Evolutionary conservation across 1,284 basidiomycete genomes (phyloP).

Genomic region (Leucoagaricus sp.): DNA sequence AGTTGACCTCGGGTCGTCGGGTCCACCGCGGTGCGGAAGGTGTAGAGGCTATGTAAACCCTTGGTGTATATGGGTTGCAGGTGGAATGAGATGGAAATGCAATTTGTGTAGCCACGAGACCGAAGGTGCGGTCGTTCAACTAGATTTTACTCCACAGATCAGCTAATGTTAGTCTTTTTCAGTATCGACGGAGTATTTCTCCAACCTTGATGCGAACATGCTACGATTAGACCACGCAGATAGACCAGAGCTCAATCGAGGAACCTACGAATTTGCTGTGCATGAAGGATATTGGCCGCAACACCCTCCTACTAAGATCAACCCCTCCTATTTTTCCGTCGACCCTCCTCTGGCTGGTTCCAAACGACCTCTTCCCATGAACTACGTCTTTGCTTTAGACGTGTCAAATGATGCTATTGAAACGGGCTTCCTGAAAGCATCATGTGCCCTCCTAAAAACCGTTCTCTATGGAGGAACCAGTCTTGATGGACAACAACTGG

Average conservation of each 20-base stretch:
- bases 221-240: slow-evolving; percentile 83
- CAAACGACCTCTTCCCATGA: slow-evolving; percentile 69
- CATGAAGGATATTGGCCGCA: slow-evolving; percentile 88
- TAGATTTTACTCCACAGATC: slow-evolving; percentile 22
- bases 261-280: slow-evolving; percentile 92
- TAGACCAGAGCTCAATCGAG: slow-evolving; percentile 87
- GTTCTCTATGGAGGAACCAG: slow-evolving; percentile 67
- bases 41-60: slow-evolving; percentile 96
- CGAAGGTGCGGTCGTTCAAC: slow-evolving; percentile 57
- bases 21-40: slow-evolving; percentile 84
- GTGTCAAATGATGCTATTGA: slow-evolving; percentile 74
- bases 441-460: slow-evolving; percentile 67
- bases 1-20: slow-evolving; percentile 64
- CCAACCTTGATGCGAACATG: slow-evolving; percentile 80
- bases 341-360: slow-evolving; percentile 47
- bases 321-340: slow-evolving; percentile 51
- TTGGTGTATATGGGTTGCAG: slow-evolving; percentile 88
- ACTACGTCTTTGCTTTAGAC: slow-evolving; percentile 90
- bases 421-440: slow-evolving; percentile 74
- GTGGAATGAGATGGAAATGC: slow-evolving; percentile 89
- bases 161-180: neutral
- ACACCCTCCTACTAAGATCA: slow-evolving; percentile 57
- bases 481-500: slow-evolving; percentile 41
- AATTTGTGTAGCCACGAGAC: slow-evolving; percentile 89
- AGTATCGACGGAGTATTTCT: slow-evolving; percentile 88